A percentile compares a stretch with the other conserved stretches of the same genome.
phyloP scores from a whole-genome alignment of 495 filamentous ascomycete genomes.

The Tirmania nivea region DNA sequence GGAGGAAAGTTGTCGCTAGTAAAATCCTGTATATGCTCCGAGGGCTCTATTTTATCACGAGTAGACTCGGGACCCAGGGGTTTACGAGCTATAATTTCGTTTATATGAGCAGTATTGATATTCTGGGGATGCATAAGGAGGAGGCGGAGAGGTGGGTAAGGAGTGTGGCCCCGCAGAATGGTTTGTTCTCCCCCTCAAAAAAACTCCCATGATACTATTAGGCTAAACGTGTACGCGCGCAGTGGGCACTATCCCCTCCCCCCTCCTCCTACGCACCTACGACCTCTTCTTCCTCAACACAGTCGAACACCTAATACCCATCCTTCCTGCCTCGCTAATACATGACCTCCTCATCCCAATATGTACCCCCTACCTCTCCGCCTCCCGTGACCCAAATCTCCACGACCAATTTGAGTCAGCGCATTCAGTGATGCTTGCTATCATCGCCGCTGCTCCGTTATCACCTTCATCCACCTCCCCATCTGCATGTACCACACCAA shows the following conservation, averaged over 20 bases:
- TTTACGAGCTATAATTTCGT: not conserved
- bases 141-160: constrained; percentile 50
- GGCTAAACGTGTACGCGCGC: not conserved
- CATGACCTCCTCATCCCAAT: constrained; percentile 55
- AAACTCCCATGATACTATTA: not conserved
- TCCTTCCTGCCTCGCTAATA: constrained; percentile 39
- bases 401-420: constrained; percentile 56
- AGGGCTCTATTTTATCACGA: constrained; percentile 72
- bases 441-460: constrained; percentile 30
- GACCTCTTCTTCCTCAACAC: constrained; percentile 86
- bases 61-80: constrained; percentile 27
- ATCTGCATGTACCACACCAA: constrained; percentile 26
- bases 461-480: constrained; percentile 27
- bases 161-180: constrained; percentile 33
- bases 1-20: constrained; percentile 39
- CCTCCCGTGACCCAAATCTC: constrained; percentile 37
- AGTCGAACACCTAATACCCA: constrained; percentile 62
- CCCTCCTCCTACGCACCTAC: constrained; percentile 55
- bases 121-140: constrained; percentile 49
- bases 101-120: constrained; percentile 51
- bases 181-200: not conserved
- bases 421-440: constrained; percentile 65
- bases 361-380: constrained; percentile 54
- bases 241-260: constrained; percentile 41
- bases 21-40: constrained; percentile 61